These are phyloP conservation scores for Phlyctochytrium planicorne DNA, from an alignment of 192 early-diverging fungal genomes.

Conservation along the genomic window DNA sequence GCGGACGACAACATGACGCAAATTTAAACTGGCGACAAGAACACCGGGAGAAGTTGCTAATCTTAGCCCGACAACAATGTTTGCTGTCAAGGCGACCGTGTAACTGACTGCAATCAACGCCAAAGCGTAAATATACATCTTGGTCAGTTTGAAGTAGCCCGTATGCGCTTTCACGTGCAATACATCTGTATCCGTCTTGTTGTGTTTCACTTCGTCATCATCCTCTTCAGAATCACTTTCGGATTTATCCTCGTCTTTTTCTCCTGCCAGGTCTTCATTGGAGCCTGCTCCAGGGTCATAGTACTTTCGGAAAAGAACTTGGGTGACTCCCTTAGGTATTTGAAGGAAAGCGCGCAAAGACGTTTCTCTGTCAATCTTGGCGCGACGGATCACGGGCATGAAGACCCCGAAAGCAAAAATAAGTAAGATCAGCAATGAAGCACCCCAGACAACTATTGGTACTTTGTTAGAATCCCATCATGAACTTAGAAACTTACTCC, in stretches of 20 bases:
- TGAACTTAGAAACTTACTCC: not conserved
- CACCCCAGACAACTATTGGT: not conserved
- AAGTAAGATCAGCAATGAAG: not conserved
- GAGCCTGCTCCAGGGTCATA: not conserved
- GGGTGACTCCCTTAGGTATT: conserved; percentile 20
- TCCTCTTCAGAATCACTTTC: not conserved
- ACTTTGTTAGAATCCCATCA: not conserved
- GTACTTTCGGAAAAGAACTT: conserved; percentile 11
- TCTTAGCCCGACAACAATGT: not conserved
- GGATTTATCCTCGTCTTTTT: not conserved
- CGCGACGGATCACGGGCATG: conserved; percentile 21
- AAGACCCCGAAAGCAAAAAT: conserved; percentile 1
- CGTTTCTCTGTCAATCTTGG: conserved; percentile 24
- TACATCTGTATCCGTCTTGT: not conserved
- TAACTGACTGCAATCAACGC: not conserved
- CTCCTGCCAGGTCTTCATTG: not conserved
- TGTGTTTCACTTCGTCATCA: not conserved
- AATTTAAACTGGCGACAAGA: not conserved
- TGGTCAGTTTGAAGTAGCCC: not conserved
- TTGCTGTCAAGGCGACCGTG: not conserved
- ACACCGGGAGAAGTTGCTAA: not conserved
- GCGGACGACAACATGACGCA: not conserved
- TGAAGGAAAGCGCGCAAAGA: conserved; percentile 28
- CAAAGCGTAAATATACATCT: not conserved
- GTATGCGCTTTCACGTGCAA: not conserved